Evolutionary conservation across 257 asterid species (phyloP).

Genomic region (Knoxia roxburghii): DNA sequence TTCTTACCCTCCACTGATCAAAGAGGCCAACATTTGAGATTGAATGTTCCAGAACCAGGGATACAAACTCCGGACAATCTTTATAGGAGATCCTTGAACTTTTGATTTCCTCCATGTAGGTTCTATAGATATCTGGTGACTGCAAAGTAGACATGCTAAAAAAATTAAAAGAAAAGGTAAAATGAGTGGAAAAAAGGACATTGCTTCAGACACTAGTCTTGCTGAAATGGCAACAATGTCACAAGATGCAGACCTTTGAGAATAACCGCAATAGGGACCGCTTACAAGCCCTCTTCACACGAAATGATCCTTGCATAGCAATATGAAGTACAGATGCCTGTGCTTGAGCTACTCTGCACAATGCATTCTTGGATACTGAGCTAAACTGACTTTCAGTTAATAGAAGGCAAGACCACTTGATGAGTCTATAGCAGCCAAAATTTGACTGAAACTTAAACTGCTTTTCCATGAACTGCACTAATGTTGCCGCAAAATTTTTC

Average conservation of each 20-base stretch:
- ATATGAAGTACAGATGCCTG: conserved; percentile 69
- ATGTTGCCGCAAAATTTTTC: conserved; percentile 84
- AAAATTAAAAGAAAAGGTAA: conserved; percentile 1
- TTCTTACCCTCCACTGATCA: conserved; percentile 66
- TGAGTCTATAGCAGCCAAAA: conserved; percentile 63
- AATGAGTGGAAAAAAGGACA: conserved; percentile 14
- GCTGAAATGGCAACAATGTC: conserved; percentile 11
- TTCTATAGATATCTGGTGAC: conserved; percentile 61
- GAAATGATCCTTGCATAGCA: conserved; percentile 67
- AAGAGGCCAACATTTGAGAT: conserved; percentile 41
- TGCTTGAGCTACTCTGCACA: conserved; percentile 68
- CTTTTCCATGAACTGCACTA: conserved; percentile 93
- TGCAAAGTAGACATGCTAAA: conserved; percentile 28
- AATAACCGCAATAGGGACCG: conserved; percentile 50
- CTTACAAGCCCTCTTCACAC: conserved; percentile 64
- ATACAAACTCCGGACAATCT: conserved; percentile 64
- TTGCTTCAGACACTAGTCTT: conserved; percentile 7
- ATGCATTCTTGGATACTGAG: conserved; percentile 66
- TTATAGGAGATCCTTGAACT: conserved; percentile 68
- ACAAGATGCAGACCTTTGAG: conserved; percentile 50
- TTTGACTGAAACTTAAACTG: conserved; percentile 62
- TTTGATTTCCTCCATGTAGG: conserved; percentile 70
- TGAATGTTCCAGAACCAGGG: conserved; percentile 61
- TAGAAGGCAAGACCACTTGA: conserved; percentile 84
- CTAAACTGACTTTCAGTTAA: conserved; percentile 66